Evolutionary conservation across 1,284 basidiomycete species (phyloP).

Genomic region (Kwoniella shivajii): DNA sequence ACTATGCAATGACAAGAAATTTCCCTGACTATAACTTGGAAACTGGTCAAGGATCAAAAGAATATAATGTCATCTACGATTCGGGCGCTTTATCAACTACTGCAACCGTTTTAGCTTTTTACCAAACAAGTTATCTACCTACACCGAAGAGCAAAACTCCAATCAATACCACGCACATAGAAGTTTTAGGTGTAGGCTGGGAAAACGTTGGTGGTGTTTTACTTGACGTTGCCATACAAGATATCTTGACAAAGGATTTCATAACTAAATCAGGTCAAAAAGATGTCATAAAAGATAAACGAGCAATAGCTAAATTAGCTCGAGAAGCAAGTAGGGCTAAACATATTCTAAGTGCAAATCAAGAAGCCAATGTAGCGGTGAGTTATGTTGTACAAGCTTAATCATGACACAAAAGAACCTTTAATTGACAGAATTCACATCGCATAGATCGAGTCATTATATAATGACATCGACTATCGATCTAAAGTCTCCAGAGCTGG

Average conservation of each 20-base stretch:
- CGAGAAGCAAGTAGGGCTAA: conserved; percentile 93
- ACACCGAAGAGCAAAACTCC: conserved; percentile 55
- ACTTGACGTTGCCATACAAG: conserved; percentile 79
- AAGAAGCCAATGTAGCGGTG: conserved; percentile 72
- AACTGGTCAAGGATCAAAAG: conserved; percentile 58
- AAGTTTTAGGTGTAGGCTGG: conserved; percentile 76
- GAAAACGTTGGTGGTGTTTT: conserved; percentile 78
- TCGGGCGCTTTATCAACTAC: conserved; percentile 85
- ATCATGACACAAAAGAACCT: too few relatives aligned
- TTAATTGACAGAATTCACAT: background rate
- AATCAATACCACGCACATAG: conserved; percentile 69
- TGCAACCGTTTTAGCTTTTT: conserved; percentile 83
- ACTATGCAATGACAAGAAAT: conserved; percentile 92
- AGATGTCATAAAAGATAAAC: conserved; percentile 61
- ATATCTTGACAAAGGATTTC: conserved; percentile 78
- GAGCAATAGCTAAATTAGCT: conserved; percentile 89
- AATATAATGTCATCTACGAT: conserved; percentile 92
- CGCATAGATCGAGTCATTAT: conserved; percentile 76
- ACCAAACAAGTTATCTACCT: conserved; percentile 57
- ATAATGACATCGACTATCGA: conserved; percentile 88
- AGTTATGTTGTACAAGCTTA: conserved; percentile 33
- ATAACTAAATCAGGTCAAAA: conserved; percentile 58
- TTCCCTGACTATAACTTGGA: conserved; percentile 61
- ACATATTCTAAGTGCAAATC: conserved; percentile 89
- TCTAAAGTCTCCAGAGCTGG: conserved; percentile 71